Conservation (phyloP, 202 grass and related monocot genomes). For the Elaeis oleifera region DNA sequence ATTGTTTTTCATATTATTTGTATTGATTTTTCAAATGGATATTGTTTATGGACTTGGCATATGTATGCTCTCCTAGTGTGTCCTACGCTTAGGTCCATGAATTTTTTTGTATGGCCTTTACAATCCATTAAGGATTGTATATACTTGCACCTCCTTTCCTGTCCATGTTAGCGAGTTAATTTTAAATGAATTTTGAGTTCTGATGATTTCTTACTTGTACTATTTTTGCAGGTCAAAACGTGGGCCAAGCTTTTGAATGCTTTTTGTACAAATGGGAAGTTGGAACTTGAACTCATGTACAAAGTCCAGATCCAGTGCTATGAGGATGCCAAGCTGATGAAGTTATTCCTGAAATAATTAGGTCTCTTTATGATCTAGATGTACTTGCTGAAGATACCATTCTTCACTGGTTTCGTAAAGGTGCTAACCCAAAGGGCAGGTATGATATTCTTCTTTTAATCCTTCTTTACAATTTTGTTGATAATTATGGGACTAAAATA, state of each 20-base stretch:
- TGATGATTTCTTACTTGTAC: neutral
- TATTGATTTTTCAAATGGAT: too few relatives aligned
- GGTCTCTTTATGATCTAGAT: slow-evolving; percentile 19
- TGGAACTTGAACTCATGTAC: slow-evolving; percentile 22
- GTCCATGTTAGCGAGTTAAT: too few relatives aligned
- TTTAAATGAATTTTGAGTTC: neutral
- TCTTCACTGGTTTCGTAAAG: slow-evolving; percentile 20
- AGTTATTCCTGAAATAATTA: slow-evolving; percentile 20
- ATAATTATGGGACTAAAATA: too few relatives aligned
- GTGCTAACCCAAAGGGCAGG: slow-evolving; percentile 23
- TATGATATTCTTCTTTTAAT: neutral
- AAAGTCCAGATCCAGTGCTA: slow-evolving; percentile 23
- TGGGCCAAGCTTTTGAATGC: slow-evolving; percentile 17
- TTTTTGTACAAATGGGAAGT: slow-evolving; percentile 19
- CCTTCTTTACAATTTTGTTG: too few relatives aligned
- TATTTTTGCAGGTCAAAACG: slow-evolving; percentile 14
- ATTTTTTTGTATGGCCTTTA: too few relatives aligned
- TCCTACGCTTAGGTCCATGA: too few relatives aligned
- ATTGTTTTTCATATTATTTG: too few relatives aligned
- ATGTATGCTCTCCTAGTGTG: too few relatives aligned
- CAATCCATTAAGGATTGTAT: too few relatives aligned
- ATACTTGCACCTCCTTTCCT: too few relatives aligned
- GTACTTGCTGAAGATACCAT: slow-evolving; percentile 19
- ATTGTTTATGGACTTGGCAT: too few relatives aligned
- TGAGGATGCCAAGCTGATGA: slow-evolving; percentile 21